phyloP scores from a whole-genome alignment of 2,329 filamentous ascomycete genomes.

The Thelonectria rubi region DNA sequence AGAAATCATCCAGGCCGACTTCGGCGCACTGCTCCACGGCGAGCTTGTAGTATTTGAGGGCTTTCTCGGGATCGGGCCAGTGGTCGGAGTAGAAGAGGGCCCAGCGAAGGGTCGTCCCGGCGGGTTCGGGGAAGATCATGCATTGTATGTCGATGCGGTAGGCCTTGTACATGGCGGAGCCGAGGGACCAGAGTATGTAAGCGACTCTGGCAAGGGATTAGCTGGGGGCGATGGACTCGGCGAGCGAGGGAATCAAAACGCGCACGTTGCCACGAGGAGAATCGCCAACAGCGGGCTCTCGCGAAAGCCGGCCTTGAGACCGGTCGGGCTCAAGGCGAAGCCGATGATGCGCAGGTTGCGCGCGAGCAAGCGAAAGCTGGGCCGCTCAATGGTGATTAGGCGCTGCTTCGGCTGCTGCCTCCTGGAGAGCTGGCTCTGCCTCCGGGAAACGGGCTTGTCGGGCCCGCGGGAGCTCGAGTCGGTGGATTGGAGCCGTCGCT shows the following conservation, averaged over 20 bases:
- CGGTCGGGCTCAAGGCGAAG: constrained; percentile 48
- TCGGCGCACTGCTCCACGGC: constrained; percentile 79
- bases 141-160: constrained; percentile 66
- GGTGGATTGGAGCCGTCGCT: constrained; percentile 44
- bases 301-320: constrained; percentile 47
- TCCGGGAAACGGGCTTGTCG: constrained; percentile 28
- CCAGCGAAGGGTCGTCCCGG: constrained; percentile 80
- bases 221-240: neutral
- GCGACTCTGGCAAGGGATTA: constrained; percentile 38
- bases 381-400: constrained; percentile 43
- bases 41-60: constrained; percentile 83
- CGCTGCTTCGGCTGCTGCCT: constrained; percentile 35
- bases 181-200: constrained; percentile 3
- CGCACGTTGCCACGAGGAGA: constrained; percentile 45
- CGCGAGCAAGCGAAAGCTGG: constrained; percentile 44
- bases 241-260: neutral
- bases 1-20: constrained; percentile 84
- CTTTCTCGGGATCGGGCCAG: constrained; percentile 76
- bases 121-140: constrained; percentile 70
- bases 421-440: constrained; percentile 38
- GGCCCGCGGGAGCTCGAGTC: constrained; percentile 22
- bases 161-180: constrained; percentile 55
- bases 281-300: constrained; percentile 46
- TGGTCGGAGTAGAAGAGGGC: constrained; percentile 89
- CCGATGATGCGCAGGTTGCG: constrained; percentile 48